Evolutionary conservation across 2,329 filamentous ascomycete genomes (phyloP).

Genomic region (Stenocarpella maydis): DNA sequence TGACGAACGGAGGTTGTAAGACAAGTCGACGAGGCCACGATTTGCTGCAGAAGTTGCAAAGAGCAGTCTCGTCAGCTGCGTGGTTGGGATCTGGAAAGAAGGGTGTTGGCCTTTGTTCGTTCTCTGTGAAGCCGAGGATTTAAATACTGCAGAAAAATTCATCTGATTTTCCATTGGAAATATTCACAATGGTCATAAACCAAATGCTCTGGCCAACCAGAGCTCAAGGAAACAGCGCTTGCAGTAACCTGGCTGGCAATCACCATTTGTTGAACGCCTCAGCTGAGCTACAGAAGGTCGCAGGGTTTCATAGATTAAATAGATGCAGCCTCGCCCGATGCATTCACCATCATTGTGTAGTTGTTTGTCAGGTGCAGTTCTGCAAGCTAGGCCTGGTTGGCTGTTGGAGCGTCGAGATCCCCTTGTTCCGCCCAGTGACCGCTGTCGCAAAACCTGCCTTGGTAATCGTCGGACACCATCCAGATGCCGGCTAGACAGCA

Average conservation of each 20-base stretch:
- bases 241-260: neutral
- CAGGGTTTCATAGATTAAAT: too few relatives aligned
- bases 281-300: neutral
- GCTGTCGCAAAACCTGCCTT: too few relatives aligned
- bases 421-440: neutral
- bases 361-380: neutral
- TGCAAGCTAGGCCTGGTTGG: neutral
- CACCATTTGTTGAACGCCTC: neutral
- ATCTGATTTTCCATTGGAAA: slow-evolving; percentile 2
- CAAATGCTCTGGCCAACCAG: neutral
- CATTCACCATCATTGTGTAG: too few relatives aligned
- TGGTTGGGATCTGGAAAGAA: neutral
- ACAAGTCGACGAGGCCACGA: neutral
- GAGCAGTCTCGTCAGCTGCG: neutral
- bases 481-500: too few relatives aligned
- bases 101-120: neutral
- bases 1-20: neutral
- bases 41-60: neutral
- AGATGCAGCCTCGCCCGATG: too few relatives aligned
- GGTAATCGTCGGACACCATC: too few relatives aligned
- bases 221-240: neutral
- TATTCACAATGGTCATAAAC: neutral
- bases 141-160: neutral
- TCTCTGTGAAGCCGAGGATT: neutral
- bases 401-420: neutral